Evolutionary conservation across 2,329 filamentous ascomycete species (phyloP), one percentile per base, ranked within the genome.

Genomic region (Arthrinium puccinioides): DNA sequence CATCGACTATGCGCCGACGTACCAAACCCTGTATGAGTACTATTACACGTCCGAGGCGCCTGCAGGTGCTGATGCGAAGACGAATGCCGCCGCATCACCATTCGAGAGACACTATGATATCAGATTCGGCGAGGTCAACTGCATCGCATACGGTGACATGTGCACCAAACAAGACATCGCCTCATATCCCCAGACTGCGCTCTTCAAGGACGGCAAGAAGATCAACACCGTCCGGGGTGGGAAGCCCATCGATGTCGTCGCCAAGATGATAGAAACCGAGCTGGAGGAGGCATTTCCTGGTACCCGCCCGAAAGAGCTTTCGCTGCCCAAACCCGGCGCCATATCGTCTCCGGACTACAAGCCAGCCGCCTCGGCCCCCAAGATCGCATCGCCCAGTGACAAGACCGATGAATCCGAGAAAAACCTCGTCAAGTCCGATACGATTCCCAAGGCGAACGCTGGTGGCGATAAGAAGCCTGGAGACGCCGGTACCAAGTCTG

Each of bases 1-100:
- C 66, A 73, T 74, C 57, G 69, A 74, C 34, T 85, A 87, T 53
- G 87, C 86, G 36, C 92, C 92, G 7, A 82, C 78, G 35, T 96
- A 79, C 70, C 88, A 97, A 63, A 96, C 89, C 5, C 62, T 90
- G 11, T 95, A 97, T 70, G 92, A 98, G 65, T 96, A 82, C 62
- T 98, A 96, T 67, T 69, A 87, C 66, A 96, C 89, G 25, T 92
- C 87, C 25, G 82, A 87, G 51, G 82, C 84, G 13, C 65, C 82
- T 57, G 50, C 68, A 64, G 51, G 67, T 60, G 48, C 74, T 65
- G 63, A 73, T 64, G 50, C 69, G 57, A 45, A 76, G 63, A 64
- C 71, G 18, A 23, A 31, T 15, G 8, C 28, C 4, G 27, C 62
- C 64, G 11, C 44, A 8, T 30, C 48, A 8, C 48, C 54, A 20